Conservation (phyloP, 495 filamentous ascomycete species). For the Tuber indicum region DNA sequence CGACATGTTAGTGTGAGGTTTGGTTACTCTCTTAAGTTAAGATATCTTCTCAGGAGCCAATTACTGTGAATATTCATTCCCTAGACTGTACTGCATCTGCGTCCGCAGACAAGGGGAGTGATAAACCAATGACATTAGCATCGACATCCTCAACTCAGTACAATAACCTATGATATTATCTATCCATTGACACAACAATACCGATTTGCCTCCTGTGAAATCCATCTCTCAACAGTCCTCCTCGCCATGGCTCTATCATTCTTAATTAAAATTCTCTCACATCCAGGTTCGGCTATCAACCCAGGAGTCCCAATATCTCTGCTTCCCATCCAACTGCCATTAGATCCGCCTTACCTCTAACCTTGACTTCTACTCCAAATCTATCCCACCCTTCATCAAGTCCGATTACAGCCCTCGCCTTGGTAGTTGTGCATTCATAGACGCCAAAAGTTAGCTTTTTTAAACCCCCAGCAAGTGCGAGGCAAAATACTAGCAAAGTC, state of each 20-base stretch:
- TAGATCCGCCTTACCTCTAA: conserved; percentile 22
- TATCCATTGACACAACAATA: background rate
- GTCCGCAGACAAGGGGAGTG: background rate
- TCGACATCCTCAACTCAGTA: background rate
- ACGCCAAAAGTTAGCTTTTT: too few species aligned
- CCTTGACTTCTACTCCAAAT: conserved; percentile 13
- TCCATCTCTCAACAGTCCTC: conserved; percentile 19
- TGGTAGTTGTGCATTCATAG: conserved; percentile 42
- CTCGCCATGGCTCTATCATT: conserved; percentile 18
- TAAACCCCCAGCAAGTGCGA: too few species aligned
- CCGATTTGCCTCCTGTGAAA: background rate
- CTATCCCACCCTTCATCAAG: conserved; percentile 7
- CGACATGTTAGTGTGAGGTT: background rate
- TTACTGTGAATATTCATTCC: too few species aligned
- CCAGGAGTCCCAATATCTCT: conserved; percentile 26
- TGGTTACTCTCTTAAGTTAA: background rate
- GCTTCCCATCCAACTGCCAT: conserved; percentile 15
- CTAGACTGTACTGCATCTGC: too few species aligned
- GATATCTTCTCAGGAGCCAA: background rate
- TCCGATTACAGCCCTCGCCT: conserved; percentile 52
- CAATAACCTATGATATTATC: background rate
- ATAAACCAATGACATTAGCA: background rate
- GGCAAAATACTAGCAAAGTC: too few species aligned
- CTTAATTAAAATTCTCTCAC: conserved; percentile 24
- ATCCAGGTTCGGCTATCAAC: conserved; percentile 20